phyloP scores from a whole-genome alignment of 2,329 filamentous ascomycete genomes.

The Nothophoma quercina region DNA sequence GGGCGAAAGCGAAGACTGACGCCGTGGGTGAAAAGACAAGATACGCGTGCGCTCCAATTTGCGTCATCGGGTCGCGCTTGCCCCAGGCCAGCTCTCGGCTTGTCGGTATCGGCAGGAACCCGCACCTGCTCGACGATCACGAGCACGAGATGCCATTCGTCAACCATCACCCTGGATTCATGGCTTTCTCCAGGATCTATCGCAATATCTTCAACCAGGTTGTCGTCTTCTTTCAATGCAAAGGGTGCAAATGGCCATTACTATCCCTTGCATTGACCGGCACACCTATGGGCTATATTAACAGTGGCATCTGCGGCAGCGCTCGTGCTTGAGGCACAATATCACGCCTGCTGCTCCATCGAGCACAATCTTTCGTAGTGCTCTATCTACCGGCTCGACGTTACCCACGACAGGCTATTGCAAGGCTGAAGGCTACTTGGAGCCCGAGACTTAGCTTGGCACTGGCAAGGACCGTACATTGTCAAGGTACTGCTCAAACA shows the following conservation, averaged over 20 bases:
- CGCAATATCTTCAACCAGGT: not conserved
- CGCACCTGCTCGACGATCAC: constrained; percentile 2
- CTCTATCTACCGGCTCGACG: not conserved
- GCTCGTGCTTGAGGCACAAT: not conserved
- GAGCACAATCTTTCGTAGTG: not conserved
- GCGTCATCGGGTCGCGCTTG: constrained; percentile 19
- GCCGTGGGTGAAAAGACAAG: constrained; percentile 13
- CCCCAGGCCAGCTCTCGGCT: constrained; percentile 15
- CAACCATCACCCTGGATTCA: not conserved
- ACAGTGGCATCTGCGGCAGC: not conserved
- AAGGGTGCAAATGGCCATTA: not conserved
- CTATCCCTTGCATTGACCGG: not conserved
- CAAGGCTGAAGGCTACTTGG: constrained; percentile 1
- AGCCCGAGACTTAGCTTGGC: not conserved
- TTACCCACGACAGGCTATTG: not conserved
- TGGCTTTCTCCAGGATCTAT: not conserved
- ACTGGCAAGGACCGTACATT: not conserved
- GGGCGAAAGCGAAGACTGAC: not conserved
- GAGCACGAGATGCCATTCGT: constrained; percentile 3
- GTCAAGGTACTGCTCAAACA: not conserved
- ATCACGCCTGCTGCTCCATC: not conserved
- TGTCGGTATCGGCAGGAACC: constrained; percentile 17
- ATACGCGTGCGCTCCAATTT: constrained; percentile 15
- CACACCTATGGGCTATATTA: not conserved
- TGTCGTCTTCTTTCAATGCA: not conserved